phyloP scores from a whole-genome alignment of 345 rosid genomes.

The Aurinia saxatilis region DNA sequence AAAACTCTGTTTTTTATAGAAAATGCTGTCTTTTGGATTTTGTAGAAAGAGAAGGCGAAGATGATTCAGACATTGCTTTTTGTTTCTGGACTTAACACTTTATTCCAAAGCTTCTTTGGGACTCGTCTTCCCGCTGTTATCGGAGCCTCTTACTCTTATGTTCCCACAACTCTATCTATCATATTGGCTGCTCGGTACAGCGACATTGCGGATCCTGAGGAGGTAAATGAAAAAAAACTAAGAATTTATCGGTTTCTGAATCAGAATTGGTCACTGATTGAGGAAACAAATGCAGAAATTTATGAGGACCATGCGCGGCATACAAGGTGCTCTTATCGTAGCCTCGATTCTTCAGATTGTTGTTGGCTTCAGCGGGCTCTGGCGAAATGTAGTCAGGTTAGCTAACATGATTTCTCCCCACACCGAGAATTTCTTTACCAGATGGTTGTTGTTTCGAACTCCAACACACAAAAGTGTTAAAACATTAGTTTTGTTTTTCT shows the following conservation, averaged over 20 bases:
- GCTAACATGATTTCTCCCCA: background rate
- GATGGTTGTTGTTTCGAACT: background rate
- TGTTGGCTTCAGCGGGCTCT: slow-evolving; percentile 92
- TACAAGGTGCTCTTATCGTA: slow-evolving; percentile 87
- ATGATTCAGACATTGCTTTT: slow-evolving; percentile 87
- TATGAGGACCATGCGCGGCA: slow-evolving; percentile 82
- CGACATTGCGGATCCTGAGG: slow-evolving; percentile 69
- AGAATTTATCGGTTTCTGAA: background rate
- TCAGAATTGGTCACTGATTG: background rate
- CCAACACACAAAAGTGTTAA: too few species aligned
- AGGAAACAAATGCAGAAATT: slow-evolving; percentile 50
- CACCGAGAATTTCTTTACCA: background rate
- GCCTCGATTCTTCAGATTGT: slow-evolving; percentile 93
- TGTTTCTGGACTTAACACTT: slow-evolving; percentile 86
- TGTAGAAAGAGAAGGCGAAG: slow-evolving; percentile 88
- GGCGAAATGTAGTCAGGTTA: slow-evolving; percentile 95
- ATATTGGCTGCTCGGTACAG: slow-evolving; percentile 80
- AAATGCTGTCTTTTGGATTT: background rate
- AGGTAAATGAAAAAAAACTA: slow-evolving; percentile 43
- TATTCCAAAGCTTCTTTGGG: slow-evolving; percentile 70
- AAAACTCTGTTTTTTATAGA: slow-evolving; percentile 9
- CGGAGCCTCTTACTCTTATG: slow-evolving; percentile 74
- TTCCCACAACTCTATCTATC: slow-evolving; percentile 79
- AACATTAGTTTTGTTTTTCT: too few species aligned
- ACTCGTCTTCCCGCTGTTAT: slow-evolving; percentile 91